Base-by-base conservation (phyloP, 805 yeast species). In the Saccharomycopsis microspora region DNA sequence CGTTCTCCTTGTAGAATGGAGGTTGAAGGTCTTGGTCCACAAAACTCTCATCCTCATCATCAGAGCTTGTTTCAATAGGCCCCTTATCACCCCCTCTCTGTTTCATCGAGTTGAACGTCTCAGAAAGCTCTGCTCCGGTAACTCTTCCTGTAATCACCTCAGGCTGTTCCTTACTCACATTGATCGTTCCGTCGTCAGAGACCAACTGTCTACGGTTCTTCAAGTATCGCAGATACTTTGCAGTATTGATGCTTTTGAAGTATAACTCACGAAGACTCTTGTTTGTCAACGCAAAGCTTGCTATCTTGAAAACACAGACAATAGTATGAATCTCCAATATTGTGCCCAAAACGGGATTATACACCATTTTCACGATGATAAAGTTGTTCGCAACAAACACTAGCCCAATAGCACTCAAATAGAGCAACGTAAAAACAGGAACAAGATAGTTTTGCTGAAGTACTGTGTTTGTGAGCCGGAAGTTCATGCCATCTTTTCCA, bases 281-380 rank as follows among this genome's bases (percentile, higher is more conserved):
- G 56, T 71, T 71, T 3, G 75, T 64, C 40, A 71, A 57, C 3
- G 67, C 69, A 48, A 64, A 71, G 28, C 74, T 69, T 2, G 64
- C 57, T 4, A 70, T 61, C 50, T 71, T 71, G 49, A 70, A 57
- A 46, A 66, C 62, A 19, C 69, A 54, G 10, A 69, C 62, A 33
- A 71, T 60, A 10, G 72, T 66, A 53, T 64, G 68, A 35, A 65
- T 49, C 47, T 66, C 71, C 43, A 70, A 63, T 2, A 62, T 46
- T 1, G 74, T 69, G 29, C 75, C 75, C n/a, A 70, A 49, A 19
- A 67, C 46, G 8, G 75, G 74, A 48, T 69, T 68, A 50, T 59
- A 57, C 33, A 71, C 60, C 46, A 54, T 49, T 36, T 50, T 53
- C 54, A 67, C 64, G 27, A 67, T 70, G 4, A 62, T 54, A 37